A percentile compares a stretch with the other conserved stretches of the same genome.
phyloP scores from a whole-genome alignment of 805 yeast species.

The Yarrowia hollandica region DNA sequence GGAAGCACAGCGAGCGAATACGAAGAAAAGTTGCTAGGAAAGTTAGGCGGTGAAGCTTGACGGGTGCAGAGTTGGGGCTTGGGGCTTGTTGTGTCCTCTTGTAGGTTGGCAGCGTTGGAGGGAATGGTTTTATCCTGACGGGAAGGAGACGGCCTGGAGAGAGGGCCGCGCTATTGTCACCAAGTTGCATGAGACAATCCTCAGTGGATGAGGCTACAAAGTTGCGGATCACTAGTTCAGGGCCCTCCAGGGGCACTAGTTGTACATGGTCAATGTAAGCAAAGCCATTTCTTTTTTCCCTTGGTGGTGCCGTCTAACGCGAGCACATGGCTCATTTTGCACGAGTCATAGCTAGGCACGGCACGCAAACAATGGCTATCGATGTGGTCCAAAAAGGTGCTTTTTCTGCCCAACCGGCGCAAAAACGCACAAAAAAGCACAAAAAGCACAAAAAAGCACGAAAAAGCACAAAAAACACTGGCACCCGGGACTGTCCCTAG shows the following conservation, averaged over 20 bases:
- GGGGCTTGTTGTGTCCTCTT: background rate
- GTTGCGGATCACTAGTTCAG: too few relatives aligned
- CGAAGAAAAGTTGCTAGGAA: background rate
- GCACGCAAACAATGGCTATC: constrained; percentile 5
- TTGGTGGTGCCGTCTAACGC: background rate
- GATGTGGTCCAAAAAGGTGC: too few relatives aligned
- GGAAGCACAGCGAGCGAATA: constrained; percentile 1
- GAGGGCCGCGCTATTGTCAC: too few relatives aligned
- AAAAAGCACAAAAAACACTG: too few relatives aligned
- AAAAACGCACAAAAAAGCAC: too few relatives aligned
- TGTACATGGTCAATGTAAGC: background rate
- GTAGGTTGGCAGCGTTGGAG: constrained; percentile 14
- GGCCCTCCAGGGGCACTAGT: too few relatives aligned
- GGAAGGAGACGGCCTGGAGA: too few relatives aligned
- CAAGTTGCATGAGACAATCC: too few relatives aligned
- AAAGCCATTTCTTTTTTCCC: background rate
- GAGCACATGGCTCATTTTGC: background rate
- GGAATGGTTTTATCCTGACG: too few relatives aligned
- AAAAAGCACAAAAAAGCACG: too few relatives aligned
- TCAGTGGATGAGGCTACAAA: too few relatives aligned
- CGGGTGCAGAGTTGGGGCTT: background rate
- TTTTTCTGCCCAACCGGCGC: constrained; percentile 6
- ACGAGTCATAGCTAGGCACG: constrained; percentile 1
- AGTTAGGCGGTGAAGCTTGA: background rate
- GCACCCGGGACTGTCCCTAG: constrained; percentile 10